phyloP scores from a whole-genome alignment of 1,139 yeast species.

The Sugiyamaella pinicola region DNA sequence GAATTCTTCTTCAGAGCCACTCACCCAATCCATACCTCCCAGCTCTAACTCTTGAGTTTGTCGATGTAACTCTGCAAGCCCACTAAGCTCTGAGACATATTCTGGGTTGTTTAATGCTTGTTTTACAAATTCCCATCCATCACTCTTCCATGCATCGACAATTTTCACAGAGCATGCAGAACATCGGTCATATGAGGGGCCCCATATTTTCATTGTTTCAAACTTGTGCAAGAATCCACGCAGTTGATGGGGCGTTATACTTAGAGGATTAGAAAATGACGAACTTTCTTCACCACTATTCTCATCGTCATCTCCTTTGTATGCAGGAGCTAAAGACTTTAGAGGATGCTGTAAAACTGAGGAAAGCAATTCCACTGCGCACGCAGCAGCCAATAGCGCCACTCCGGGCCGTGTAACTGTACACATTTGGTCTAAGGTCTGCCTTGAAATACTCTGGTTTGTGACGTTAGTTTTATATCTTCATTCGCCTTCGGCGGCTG shows the following conservation, averaged over 20 bases:
- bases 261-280: constrained; percentile 50
- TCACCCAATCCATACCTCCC: constrained; percentile 7
- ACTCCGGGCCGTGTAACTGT: constrained; percentile 97
- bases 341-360: constrained; percentile 70
- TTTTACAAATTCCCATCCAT: constrained; percentile 82
- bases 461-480: not conserved
- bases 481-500: not conserved
- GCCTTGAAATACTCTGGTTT: constrained; percentile 60
- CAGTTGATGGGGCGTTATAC: constrained; percentile 83
- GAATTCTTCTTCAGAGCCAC: constrained; percentile 4
- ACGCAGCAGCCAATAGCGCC: constrained; percentile 81
- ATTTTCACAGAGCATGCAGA: constrained; percentile 79
- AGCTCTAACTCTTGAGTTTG: constrained; percentile 37
- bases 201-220: constrained; percentile 61
- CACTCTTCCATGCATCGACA: constrained; percentile 49
- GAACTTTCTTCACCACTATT: constrained; percentile 15
- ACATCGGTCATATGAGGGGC: constrained; percentile 75
- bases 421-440: constrained; percentile 96
- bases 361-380: constrained; percentile 82
- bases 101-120: constrained; percentile 64
- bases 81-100: constrained; percentile 75
- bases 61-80: constrained; percentile 69
- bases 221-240: constrained; percentile 78
- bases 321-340: constrained; percentile 52
- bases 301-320: constrained; percentile 25